Evolutionary conservation across 2,329 filamentous ascomycete genomes (phyloP).

Genomic region (Alternaria rosae): DNA sequence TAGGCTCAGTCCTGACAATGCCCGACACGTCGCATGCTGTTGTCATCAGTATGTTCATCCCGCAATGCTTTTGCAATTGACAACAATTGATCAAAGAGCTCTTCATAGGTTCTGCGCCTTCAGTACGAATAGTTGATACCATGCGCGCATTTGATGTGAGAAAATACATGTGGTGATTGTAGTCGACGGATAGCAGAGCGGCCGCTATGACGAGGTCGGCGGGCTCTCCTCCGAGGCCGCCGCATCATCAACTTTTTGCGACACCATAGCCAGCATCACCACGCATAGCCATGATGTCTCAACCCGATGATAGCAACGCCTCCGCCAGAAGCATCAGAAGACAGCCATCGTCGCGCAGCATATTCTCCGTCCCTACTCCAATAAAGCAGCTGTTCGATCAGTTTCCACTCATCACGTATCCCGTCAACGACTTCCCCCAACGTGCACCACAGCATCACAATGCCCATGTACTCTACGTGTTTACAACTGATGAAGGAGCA

Average conservation of each 20-base stretch:
- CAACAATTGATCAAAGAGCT: too few relatives aligned
- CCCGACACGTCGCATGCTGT: too few relatives aligned
- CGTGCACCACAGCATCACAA: conserved; percentile 59
- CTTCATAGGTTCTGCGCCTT: too few relatives aligned
- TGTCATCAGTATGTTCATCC: too few relatives aligned
- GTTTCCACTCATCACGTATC: conserved; percentile 81
- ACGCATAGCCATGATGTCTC: conserved; percentile 32
- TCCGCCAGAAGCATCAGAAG: conserved; percentile 6
- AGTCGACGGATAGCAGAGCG: too few relatives aligned
- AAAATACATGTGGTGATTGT: too few relatives aligned
- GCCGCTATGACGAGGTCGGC: neutral
- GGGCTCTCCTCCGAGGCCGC: conserved; percentile 29
- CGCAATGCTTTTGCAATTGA: too few relatives aligned
- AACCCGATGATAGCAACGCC: conserved; percentile 16
- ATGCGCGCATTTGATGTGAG: too few relatives aligned
- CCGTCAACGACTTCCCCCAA: conserved; percentile 75
- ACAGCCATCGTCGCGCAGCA: conserved; percentile 28
- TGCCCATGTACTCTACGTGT: conserved; percentile 75
- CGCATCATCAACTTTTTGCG: conserved; percentile 32
- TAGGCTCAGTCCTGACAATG: too few relatives aligned
- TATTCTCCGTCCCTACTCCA: conserved; percentile 70
- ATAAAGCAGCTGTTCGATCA: conserved; percentile 83
- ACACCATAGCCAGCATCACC: conserved; percentile 15
- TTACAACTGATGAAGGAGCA: conserved; percentile 71
- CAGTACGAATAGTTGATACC: too few relatives aligned